Evolutionary conservation across 2,329 filamentous ascomycete species (phyloP).

Genomic region (Beauveria brongniartii): DNA sequence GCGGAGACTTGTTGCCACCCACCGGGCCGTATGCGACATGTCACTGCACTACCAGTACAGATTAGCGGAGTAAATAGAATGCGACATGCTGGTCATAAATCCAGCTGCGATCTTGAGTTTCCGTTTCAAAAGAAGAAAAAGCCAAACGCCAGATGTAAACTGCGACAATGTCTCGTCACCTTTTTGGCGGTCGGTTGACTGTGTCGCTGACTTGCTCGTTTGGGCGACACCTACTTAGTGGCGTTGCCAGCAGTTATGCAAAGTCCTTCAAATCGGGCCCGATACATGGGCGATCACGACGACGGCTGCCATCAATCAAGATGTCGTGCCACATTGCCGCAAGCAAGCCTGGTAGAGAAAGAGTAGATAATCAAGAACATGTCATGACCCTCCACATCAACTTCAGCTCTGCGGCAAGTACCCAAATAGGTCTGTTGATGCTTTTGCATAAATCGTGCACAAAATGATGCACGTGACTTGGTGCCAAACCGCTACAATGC

Average conservation of each 20-base stretch:
- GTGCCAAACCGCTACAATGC: neutral
- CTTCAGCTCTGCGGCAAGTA: neutral
- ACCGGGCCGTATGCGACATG: no score
- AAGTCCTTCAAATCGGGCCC: neutral
- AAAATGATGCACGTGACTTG: conserved; percentile 1
- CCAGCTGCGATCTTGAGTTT: no score
- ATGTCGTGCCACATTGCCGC: neutral
- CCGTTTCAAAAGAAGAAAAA: no score
- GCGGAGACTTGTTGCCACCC: no score
- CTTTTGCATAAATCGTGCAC: neutral
- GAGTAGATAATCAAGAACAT: no score
- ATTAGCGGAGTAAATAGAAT: no score
- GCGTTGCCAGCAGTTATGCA: neutral
- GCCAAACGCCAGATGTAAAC: no score
- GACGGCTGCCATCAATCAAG: neutral
- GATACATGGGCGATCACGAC: neutral
- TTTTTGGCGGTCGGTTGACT: neutral
- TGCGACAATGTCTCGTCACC: no score
- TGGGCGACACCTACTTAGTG: neutral
- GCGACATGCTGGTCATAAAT: no score
- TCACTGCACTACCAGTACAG: no score
- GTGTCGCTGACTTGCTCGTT: neutral
- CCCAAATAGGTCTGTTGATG: no score
- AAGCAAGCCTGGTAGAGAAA: neutral
- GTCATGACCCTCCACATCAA: no score